phyloP scores from a whole-genome alignment of 179 eudicot genomes.

The Nepenthes alata region DNA sequence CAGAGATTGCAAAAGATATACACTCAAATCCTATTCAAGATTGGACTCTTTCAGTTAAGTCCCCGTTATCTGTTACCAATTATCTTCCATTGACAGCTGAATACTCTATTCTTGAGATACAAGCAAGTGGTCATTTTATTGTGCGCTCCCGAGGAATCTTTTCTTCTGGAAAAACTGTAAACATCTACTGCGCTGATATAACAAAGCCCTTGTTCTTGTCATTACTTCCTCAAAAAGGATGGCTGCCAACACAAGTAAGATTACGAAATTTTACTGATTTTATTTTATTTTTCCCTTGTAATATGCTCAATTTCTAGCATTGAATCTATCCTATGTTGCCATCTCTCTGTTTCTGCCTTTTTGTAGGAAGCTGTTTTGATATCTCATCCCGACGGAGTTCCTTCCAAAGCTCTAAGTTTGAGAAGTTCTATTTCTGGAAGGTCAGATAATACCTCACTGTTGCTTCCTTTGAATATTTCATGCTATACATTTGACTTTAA shows the following conservation, averaged over 20 bases:
- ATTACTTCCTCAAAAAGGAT: constrained; percentile 85
- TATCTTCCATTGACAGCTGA: constrained; percentile 80
- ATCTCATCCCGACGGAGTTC: constrained; percentile 49
- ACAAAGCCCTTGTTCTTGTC: constrained; percentile 67
- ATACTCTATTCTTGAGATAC: constrained; percentile 85
- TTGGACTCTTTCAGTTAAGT: constrained; percentile 72
- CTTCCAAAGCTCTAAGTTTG: constrained; percentile 50
- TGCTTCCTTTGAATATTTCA: constrained; percentile 7
- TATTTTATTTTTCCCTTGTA: constrained; percentile 6
- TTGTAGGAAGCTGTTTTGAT: constrained; percentile 75
- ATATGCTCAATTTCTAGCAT: background rate
- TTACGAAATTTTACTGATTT: constrained; percentile 1
- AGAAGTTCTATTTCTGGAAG: constrained; percentile 82
- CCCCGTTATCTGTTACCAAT: constrained; percentile 72
- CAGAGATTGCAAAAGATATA: constrained; percentile 82
- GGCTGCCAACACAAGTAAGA: constrained; percentile 78
- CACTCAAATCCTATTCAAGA: constrained; percentile 80
- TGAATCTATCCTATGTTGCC: background rate
- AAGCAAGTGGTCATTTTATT: constrained; percentile 56
- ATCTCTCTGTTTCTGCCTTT: constrained; percentile 9
- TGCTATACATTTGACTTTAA: background rate
- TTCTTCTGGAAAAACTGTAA: constrained; percentile 62
- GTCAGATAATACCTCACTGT: constrained; percentile 18
- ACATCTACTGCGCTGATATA: constrained; percentile 64
- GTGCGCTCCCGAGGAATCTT: constrained; percentile 72